These are phyloP conservation scores for Chlorella sp. DNA, from an alignment of 139 green algal species.

Conservation along the genomic window DNA sequence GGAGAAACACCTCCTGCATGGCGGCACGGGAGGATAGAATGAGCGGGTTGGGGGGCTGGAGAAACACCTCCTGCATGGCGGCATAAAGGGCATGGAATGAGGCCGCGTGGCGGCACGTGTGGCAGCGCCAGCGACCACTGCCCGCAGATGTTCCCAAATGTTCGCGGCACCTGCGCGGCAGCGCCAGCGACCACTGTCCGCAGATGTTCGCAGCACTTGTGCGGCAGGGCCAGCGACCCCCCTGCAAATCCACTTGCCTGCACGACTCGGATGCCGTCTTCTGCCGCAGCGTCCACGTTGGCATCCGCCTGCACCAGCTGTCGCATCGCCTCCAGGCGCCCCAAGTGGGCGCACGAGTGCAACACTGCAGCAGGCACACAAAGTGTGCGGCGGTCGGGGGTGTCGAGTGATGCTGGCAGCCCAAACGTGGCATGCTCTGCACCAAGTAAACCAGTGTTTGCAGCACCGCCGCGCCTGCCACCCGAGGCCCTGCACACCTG, in stretches of 20 bases:
- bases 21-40: no score
- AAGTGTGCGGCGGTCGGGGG: no score
- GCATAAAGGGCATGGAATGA: no score
- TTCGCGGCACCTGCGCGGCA: no score
- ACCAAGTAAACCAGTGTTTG: no score
- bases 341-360: slow-evolving; percentile 12
- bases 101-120: background rate
- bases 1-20: slow-evolving; percentile 3
- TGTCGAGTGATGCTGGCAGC: no score
- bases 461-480: no score
- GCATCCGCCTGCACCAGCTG: slow-evolving; percentile 1
- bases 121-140: no score
- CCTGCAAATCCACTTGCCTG: background rate
- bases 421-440: no score
- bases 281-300: background rate
- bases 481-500: background rate
- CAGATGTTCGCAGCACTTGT: no score
- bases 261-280: background rate
- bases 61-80: slow-evolving; percentile 4
- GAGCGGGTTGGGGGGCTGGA: background rate
- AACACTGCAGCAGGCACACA: background rate
- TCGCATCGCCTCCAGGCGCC: slow-evolving; percentile 12
- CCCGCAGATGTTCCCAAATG: no score
- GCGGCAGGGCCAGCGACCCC: background rate
- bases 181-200: no score